Percentiles rank a stretch among this genome's conserved stretches.
Conservation (phyloP, 192 early-diverging fungal species). For the Coemansia sp. region DNA sequence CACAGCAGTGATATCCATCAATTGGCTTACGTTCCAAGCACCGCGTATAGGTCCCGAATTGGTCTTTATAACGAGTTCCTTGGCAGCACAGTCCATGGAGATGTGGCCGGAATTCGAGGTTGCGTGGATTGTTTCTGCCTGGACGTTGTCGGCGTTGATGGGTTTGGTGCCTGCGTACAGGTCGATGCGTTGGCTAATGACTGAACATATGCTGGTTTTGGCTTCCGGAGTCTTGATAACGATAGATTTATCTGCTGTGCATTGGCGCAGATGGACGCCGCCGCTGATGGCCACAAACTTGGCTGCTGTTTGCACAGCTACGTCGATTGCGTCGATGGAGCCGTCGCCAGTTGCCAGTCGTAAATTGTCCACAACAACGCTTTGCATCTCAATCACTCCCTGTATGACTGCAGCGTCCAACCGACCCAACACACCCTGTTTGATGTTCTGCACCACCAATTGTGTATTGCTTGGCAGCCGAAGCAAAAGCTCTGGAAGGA, state of each 20-base stretch:
- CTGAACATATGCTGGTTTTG: background rate
- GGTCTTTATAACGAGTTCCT: conserved; percentile 11
- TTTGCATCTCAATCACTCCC: conserved; percentile 10
- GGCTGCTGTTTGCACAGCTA: background rate
- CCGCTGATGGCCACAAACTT: conserved; percentile 30
- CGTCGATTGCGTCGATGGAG: conserved; percentile 4
- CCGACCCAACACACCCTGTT: background rate
- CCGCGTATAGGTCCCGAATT: conserved; percentile 18
- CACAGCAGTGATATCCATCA: conserved; percentile 9
- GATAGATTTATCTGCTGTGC: conserved; percentile 9
- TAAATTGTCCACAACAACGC: conserved; percentile 1
- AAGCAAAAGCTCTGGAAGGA: conserved; percentile 9
- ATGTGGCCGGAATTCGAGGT: conserved; percentile 11
- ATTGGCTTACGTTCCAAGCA: conserved; percentile 16
- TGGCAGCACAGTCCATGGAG: conserved; percentile 9
- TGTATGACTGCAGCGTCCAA: conserved; percentile 31
- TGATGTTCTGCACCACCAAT: conserved; percentile 9
- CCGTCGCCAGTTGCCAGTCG: conserved; percentile 32
- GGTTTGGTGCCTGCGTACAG: background rate
- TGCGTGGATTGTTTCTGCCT: conserved; percentile 6
- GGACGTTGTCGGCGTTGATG: background rate
- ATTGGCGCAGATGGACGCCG: conserved; percentile 8
- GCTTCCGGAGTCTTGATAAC: conserved; percentile 6
- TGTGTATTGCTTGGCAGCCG: conserved; percentile 28
- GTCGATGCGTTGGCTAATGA: background rate